Base-by-base conservation (phyloP, 2,329 filamentous ascomycete genomes). In the Ophiostoma sp. region DNA sequence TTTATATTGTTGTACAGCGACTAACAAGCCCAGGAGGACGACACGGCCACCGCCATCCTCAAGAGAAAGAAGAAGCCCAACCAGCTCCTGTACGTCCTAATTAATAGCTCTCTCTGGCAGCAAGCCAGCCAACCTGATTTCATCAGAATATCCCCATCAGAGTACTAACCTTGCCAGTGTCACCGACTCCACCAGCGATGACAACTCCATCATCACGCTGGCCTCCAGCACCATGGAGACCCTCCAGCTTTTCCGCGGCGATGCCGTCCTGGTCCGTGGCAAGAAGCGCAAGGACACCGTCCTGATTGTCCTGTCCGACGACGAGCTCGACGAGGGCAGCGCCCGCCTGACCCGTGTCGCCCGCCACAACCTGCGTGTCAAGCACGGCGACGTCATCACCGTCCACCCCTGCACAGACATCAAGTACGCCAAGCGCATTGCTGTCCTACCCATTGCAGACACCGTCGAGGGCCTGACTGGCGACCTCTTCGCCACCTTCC, bases 51-150 rank as follows among this genome's bases (percentile, higher is more conserved):
- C 65, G 95, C 95, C 76, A 99, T 99, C 77, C 88, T 99, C 78
- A 98, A 97, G 86, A 98, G 98, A 88, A 99, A 99, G 91, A 99
- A 99, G 94, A 99, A 99, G 92, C 94, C 94, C 77, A 99, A 99
- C 83, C 96, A 94, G 79, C 83, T 99, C 80, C 96, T 99, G 93
- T 96, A 86, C 81, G 76, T 74, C 35, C 7, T 4, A 31, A 31
- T n/a, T n/a, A n/a, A 13, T n/a, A 17, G 15, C n/a, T 41, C 20
- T 8, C 6, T 39, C 41, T 52, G 54, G 7, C 33, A 35, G 52
- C 20, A 35, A 7, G 44, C 44, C 44, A 48, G 8, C 17, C 17
- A 15, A 15, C 17, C 44, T 3, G 17, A 20, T 48, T 3, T 31
- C 27, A 31, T 31, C 27, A 31, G 27, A 31, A 31, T 31, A 31